Conservation (phyloP, 768 basidiomycete species). For the Coprinellus aureogranulatus region DNA sequence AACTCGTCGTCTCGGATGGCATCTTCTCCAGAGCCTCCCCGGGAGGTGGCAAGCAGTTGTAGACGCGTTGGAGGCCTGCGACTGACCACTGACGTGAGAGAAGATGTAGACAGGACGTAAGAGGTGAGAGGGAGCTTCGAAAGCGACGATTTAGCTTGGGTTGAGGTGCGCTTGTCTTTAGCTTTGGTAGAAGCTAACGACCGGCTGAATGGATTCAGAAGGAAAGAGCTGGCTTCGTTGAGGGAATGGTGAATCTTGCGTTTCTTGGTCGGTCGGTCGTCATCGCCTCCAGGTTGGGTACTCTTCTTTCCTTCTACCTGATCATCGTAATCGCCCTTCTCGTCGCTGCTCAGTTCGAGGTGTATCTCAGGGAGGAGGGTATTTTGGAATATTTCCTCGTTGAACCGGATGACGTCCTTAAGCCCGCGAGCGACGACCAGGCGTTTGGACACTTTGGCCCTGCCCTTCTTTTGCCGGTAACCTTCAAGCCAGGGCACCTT, state of each 20-base stretch:
- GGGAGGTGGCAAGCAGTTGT: slow-evolving; percentile 55
- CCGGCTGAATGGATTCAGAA: slow-evolving; percentile 59
- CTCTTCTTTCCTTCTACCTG: slow-evolving; percentile 24
- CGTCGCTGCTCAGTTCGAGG: slow-evolving; percentile 30
- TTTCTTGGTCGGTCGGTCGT: slow-evolving; percentile 22
- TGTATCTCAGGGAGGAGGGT: slow-evolving; percentile 36
- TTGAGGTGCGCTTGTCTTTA: slow-evolving; percentile 1
- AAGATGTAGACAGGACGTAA: slow-evolving; percentile 52
- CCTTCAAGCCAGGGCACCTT: slow-evolving; percentile 75
- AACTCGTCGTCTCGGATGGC: slow-evolving; percentile 69
- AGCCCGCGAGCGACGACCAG: slow-evolving; percentile 63
- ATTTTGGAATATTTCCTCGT: slow-evolving; percentile 57
- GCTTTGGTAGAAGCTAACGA: slow-evolving; percentile 19
- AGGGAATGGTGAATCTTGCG: slow-evolving; percentile 32
- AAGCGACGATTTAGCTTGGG: slow-evolving; percentile 8
- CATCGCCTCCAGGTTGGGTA: slow-evolving; percentile 8
- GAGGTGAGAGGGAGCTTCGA: slow-evolving; percentile 39
- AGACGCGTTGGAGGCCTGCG: slow-evolving; percentile 56
- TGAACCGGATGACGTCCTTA: slow-evolving; percentile 67
- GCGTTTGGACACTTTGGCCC: slow-evolving; percentile 63
- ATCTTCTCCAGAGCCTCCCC: slow-evolving; percentile 52
- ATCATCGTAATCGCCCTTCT: slow-evolving; percentile 20
- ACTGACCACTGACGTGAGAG: slow-evolving; percentile 21
- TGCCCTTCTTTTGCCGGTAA: slow-evolving; percentile 47
- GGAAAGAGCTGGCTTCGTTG: slow-evolving; percentile 49